A percentile compares a stretch with the other conserved stretches of the same genome.
These are phyloP conservation scores for Picea glauca DNA, from an alignment of 75 land plant genomes.

Conservation along the genomic window DNA sequence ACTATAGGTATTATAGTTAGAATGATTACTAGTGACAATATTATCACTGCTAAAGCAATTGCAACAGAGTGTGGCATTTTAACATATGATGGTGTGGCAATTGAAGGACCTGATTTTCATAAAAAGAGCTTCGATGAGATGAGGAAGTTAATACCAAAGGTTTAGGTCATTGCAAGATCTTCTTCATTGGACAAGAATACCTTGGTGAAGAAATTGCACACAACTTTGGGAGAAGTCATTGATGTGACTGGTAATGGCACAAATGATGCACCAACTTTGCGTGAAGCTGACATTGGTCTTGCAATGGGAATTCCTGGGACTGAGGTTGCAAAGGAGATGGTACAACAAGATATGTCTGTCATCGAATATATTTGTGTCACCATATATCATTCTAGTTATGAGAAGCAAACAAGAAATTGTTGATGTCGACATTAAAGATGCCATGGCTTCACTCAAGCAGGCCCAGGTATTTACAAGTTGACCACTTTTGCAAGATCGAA, in stretches of 20 bases:
- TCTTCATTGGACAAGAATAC: constrained; percentile 41
- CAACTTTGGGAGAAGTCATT: constrained; percentile 32
- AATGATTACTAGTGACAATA: constrained; percentile 84
- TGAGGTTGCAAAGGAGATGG: not conserved
- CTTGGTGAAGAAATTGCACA: constrained; percentile 28
- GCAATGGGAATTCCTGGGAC: constrained; percentile 33
- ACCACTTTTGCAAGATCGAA: no score
- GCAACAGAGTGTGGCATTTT: constrained; percentile 60
- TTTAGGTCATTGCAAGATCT: constrained; percentile 45
- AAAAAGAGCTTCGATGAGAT: constrained; percentile 16
- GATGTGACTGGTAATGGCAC: constrained; percentile 54
- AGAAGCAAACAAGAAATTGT: no score
- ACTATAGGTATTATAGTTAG: constrained; percentile 42
- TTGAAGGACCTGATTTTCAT: constrained; percentile 38
- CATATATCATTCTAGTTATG: no score
- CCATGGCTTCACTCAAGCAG: no score
- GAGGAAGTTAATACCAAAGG: constrained; percentile 19
- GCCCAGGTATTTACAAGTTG: no score
- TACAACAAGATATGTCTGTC: no score
- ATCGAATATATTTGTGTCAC: no score
- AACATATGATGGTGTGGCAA: constrained; percentile 17
- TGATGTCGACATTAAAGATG: no score
- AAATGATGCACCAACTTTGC: constrained; percentile 53
- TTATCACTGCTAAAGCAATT: constrained; percentile 69
- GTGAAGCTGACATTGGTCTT: constrained; percentile 52